Evolutionary conservation across 148 eudicot genomes (phyloP).

Genomic region (Chenopodium berlandieri): DNA sequence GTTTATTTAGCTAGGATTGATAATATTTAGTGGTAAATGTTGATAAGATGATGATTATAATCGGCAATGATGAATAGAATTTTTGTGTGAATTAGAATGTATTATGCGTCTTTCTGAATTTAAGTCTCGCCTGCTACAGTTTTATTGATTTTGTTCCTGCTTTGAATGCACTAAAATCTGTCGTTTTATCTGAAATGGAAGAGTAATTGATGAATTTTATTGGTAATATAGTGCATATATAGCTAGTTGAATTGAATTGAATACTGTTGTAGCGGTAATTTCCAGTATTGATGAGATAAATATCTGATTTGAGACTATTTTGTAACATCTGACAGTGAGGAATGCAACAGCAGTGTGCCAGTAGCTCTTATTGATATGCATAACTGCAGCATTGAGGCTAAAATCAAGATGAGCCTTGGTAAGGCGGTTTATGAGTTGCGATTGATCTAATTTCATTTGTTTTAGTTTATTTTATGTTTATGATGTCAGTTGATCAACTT

Average conservation of each 20-base stretch:
- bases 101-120: too few relatives aligned
- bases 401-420: conserved; percentile 73
- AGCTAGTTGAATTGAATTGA: not conserved
- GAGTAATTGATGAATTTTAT: not conserved
- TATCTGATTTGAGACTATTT: not conserved
- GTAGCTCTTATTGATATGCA: conserved; percentile 85
- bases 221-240: not conserved
- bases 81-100: too few relatives aligned
- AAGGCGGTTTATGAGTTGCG: not conserved
- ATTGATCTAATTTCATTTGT: not conserved
- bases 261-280: not conserved
- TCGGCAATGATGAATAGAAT: too few relatives aligned
- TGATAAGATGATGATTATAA: too few relatives aligned
- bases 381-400: conserved; percentile 68
- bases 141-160: not conserved
- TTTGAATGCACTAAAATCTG: too few relatives aligned
- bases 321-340: conserved; percentile 46
- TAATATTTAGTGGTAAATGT: too few relatives aligned
- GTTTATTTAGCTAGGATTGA: too few relatives aligned
- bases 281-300: not conserved
- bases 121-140: too few relatives aligned
- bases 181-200: too few relatives aligned
- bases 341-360: conserved; percentile 70
- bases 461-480: not conserved
- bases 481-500: not conserved